Evolutionary conservation across 2,329 filamentous ascomycete species (phyloP).

Genomic region (Aspergillus sergii): DNA sequence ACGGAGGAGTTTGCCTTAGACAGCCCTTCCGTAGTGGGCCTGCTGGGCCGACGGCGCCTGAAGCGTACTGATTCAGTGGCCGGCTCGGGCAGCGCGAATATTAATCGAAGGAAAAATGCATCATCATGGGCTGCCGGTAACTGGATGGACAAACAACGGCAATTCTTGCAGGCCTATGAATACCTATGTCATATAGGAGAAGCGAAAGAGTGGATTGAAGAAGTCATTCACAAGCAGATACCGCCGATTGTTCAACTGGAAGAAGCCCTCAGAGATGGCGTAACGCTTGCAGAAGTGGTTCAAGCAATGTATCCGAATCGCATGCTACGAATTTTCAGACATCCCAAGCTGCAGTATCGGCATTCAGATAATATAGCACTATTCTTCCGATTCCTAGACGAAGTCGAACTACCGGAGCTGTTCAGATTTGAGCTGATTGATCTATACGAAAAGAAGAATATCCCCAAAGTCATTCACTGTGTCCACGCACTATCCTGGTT

Average conservation of each 20-base stretch:
- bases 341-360: conserved; percentile 83
- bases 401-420: conserved; percentile 88
- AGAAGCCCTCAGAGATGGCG: conserved; percentile 87
- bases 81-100: conserved; percentile 50
- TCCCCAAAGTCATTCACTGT: conserved; percentile 98
- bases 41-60: conserved; percentile 80
- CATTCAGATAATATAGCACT: conserved; percentile 98
- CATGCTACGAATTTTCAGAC: conserved; percentile 78
- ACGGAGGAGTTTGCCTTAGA: conserved; percentile 81
- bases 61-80: conserved; percentile 66
- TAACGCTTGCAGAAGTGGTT: conserved; percentile 92
- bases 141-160: conserved; percentile 99
- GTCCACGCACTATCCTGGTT: conserved; percentile 97
- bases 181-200: conserved; percentile 99
- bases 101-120: conserved; percentile 53
- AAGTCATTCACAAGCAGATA: conserved; percentile 80
- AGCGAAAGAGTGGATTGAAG: conserved; percentile 98
- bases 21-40: conserved; percentile 82
- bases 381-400: conserved; percentile 91
- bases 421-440: conserved; percentile 98
- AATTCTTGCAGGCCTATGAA: conserved; percentile 95
- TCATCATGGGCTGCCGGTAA: conserved; percentile 81
- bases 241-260: conserved; percentile 93
- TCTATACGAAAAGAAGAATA: conserved; percentile 99
- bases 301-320: conserved; percentile 81